Conservation (phyloP, 345 rosid genomes). For the Boechera retrofracta region DNA sequence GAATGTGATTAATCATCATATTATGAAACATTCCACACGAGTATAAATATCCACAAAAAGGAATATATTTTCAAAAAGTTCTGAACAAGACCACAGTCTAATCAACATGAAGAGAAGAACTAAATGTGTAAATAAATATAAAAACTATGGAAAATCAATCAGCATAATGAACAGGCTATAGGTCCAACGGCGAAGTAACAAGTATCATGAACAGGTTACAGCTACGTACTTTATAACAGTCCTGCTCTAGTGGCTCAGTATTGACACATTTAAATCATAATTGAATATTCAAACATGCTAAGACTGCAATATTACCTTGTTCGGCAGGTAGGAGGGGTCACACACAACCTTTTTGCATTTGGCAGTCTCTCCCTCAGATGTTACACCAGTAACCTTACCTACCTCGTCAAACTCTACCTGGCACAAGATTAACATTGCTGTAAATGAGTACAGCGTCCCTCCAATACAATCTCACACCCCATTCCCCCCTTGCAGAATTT, state of each 20-base stretch:
- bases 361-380: constrained; percentile 93
- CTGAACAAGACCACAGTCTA: constrained; percentile 8
- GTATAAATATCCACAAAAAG: not conserved
- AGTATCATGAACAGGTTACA: not conserved
- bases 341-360: constrained; percentile 94
- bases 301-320: constrained; percentile 58
- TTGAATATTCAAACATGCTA: constrained; percentile 4
- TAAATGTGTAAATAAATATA: not conserved
- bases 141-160: not conserved
- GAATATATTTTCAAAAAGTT: not conserved
- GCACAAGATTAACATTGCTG: constrained; percentile 23
- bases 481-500: constrained; percentile 1
- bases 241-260: constrained; percentile 2
- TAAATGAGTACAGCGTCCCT: constrained; percentile 18
- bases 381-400: constrained; percentile 82
- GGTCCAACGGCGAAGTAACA: not conserved
- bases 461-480: constrained; percentile 19
- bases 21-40: not conserved
- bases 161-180: not conserved
- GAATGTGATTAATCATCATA: constrained; percentile 24
- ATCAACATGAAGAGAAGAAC: not conserved
- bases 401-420: constrained; percentile 81
- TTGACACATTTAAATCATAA: not conserved
- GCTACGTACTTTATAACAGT: not conserved
- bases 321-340: constrained; percentile 80